Percentiles rank a stretch among this genome's conserved stretches.
Conservation (phyloP, 257 asterid species). For the Anisodus acutangulus region DNA sequence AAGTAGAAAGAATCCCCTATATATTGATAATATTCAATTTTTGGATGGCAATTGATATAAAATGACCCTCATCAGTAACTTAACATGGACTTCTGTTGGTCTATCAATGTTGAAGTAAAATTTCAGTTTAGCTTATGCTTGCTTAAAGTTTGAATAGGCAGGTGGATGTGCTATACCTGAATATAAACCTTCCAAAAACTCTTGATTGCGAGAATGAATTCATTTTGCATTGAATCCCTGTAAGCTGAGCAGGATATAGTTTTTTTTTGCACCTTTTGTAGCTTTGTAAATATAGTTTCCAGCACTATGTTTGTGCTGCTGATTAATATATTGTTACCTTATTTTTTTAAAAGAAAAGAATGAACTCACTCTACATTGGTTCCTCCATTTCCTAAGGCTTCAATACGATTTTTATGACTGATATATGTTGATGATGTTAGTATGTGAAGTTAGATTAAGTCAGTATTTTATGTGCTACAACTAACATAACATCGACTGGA, state of each 20-base stretch:
- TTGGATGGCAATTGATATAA: conserved; percentile 13
- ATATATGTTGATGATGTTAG: background rate
- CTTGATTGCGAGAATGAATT: background rate
- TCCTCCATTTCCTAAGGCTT: background rate
- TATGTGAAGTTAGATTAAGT: conserved; percentile 6
- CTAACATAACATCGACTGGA: background rate
- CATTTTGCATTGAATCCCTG: background rate
- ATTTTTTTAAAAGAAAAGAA: background rate
- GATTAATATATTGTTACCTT: background rate
- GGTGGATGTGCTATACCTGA: conserved; percentile 1
- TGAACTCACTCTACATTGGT: background rate
- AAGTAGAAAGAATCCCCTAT: background rate
- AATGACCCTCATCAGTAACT: background rate
- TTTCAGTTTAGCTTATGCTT: background rate
- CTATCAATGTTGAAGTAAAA: conserved; percentile 8
- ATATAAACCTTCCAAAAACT: background rate
- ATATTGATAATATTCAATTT: background rate
- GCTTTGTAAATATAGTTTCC: background rate
- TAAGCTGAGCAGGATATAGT: background rate
- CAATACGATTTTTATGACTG: background rate
- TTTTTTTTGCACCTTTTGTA: background rate
- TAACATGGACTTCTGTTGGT: background rate
- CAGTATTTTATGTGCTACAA: conserved; percentile 6
- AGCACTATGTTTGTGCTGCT: background rate
- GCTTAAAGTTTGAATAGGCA: background rate